phyloP scores from a whole-genome alignment of 371 early-diverging fungal genomes.

The Mortierella sp. region DNA sequence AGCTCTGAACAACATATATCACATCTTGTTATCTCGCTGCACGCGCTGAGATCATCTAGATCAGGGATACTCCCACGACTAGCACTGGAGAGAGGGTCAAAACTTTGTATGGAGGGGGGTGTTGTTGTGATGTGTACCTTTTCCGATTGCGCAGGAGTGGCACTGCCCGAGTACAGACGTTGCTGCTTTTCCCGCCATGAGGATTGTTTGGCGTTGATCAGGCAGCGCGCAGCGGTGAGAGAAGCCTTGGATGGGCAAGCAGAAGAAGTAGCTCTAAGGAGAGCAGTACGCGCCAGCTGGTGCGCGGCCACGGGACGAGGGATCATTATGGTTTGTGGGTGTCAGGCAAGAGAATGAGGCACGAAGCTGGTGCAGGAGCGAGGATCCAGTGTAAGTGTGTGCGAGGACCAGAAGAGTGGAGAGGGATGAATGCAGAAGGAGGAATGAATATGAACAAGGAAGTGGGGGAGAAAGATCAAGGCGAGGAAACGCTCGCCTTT shows the following conservation, averaged over 20 bases:
- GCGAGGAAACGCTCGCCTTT: neutral
- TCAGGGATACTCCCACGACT: too few species aligned
- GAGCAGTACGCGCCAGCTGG: constrained; percentile 31
- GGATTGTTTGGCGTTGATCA: constrained; percentile 32
- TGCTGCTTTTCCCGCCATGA: constrained; percentile 30
- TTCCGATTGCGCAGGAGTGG: constrained; percentile 49
- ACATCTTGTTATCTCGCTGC: too few species aligned
- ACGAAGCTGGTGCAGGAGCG: too few species aligned
- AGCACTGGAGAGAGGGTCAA: too few species aligned
- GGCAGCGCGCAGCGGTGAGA: constrained; percentile 27
- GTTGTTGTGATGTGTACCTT: constrained; percentile 23
- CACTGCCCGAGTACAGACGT: constrained; percentile 35
- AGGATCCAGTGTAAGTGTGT: too few species aligned
- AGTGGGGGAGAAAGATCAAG: neutral
- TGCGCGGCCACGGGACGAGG: constrained; percentile 22
- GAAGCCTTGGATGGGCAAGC: constrained; percentile 29
- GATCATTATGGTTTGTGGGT: constrained; percentile 26
- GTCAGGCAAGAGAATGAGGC: too few species aligned
- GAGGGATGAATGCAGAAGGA: neutral
- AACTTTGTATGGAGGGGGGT: neutral
- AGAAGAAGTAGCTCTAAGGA: constrained; percentile 19
- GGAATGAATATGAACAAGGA: neutral
- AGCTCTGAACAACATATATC: too few species aligned
- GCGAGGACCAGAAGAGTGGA: neutral
- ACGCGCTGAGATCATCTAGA: too few species aligned